phyloP scores from a whole-genome alignment of 768 basidiomycete species.

The Phaffia tasmanica region DNA sequence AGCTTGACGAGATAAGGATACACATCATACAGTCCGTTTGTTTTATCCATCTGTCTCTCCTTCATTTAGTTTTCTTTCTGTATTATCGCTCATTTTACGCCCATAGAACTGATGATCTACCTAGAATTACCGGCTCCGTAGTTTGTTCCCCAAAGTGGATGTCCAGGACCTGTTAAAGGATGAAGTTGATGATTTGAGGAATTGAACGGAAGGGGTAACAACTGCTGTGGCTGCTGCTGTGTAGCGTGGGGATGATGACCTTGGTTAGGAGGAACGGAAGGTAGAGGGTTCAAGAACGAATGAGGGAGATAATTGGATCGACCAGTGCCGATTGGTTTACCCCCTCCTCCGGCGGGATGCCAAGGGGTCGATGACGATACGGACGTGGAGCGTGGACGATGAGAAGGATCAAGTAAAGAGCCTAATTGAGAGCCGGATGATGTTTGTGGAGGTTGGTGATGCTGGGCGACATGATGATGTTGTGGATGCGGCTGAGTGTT shows the following conservation, averaged over 20 bases:
- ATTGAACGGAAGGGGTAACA: too few species aligned
- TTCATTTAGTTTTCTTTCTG: too few species aligned
- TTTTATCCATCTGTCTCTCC: too few species aligned
- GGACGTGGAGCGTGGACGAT: slow-evolving; percentile 1
- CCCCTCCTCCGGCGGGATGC: neutral
- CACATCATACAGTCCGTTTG: too few species aligned
- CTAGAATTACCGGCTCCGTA: too few species aligned
- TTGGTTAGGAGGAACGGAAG: neutral
- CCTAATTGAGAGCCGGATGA: neutral
- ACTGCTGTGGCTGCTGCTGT: neutral
- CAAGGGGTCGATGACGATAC: neutral
- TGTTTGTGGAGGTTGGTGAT: neutral
- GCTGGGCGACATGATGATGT: neutral
- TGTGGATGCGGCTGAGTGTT: neutral
- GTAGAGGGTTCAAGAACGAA: neutral
- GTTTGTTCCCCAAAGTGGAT: too few species aligned
- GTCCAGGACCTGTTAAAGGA: too few species aligned
- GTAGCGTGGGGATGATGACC: neutral
- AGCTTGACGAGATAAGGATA: too few species aligned
- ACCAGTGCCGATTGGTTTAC: neutral
- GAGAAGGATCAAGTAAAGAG: neutral
- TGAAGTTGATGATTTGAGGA: too few species aligned
- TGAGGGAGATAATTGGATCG: neutral
- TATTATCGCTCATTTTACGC: too few species aligned
- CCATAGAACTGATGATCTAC: too few species aligned